These are phyloP conservation scores for Aspergillus pseudoviridinutans DNA, from an alignment of 2,329 filamentous ascomycete species.

Conservation along the genomic window DNA sequence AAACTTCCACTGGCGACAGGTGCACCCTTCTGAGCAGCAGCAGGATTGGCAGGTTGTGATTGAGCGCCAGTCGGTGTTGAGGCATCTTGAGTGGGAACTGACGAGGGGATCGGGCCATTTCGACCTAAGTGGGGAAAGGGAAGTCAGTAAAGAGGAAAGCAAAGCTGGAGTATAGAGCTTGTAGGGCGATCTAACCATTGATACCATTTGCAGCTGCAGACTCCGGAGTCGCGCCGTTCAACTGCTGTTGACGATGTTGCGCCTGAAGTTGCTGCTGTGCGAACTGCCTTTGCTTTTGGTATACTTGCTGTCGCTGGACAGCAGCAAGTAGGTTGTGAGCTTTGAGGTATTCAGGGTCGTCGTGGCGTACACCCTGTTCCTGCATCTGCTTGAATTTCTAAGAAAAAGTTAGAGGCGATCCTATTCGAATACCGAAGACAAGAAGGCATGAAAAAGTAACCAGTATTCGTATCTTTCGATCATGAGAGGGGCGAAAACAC, in stretches of 20 bases:
- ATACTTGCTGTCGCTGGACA: conserved; percentile 62
- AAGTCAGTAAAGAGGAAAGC: background rate
- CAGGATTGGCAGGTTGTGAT: conserved; percentile 14
- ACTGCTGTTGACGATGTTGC: conserved; percentile 43
- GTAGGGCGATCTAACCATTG: conserved; percentile 32
- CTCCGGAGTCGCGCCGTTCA: conserved; percentile 36
- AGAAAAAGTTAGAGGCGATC: conserved; percentile 32
- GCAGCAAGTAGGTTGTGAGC: conserved; percentile 69
- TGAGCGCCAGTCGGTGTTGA: conserved; percentile 19
- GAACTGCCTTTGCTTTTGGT: conserved; percentile 51
- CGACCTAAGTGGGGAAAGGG: conserved; percentile 23
- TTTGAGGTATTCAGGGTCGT: conserved; percentile 85
- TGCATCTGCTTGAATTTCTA: conserved; percentile 92
- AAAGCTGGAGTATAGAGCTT: background rate
- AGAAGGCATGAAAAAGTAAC: background rate
- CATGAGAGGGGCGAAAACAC: conserved; percentile 8
- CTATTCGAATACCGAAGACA: background rate
- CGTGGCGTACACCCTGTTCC: conserved; percentile 71
- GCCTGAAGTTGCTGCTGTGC: conserved; percentile 43
- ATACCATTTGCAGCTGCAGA: conserved; percentile 36
- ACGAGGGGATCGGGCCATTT: conserved; percentile 34
- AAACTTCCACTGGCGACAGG: conserved; percentile 55
- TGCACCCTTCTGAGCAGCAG: conserved; percentile 26
- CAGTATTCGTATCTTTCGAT: background rate
- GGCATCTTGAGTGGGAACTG: conserved; percentile 20